phyloP scores from a whole-genome alignment of 306 rosid species.

The Quercus dentata region DNA sequence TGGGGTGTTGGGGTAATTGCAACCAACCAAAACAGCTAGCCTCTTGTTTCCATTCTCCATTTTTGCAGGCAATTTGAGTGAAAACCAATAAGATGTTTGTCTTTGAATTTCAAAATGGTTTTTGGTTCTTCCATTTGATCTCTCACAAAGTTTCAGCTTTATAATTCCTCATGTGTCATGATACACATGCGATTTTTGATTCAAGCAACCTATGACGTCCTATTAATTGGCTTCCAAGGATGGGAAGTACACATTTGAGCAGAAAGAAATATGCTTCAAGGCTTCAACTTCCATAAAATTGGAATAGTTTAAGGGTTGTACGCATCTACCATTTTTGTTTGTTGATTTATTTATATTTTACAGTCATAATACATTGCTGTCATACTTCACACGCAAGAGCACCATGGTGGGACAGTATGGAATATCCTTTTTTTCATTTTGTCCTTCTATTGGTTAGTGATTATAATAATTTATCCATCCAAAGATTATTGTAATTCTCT shows the following conservation, averaged over 20 bases:
- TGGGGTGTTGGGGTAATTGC: constrained; percentile 68
- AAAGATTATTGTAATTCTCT: no score
- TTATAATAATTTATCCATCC: no score
- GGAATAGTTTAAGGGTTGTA: no score
- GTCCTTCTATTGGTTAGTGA: no score
- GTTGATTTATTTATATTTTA: no score
- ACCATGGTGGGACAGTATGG: no score
- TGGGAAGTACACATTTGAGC: constrained; percentile 18
- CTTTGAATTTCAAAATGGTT: background rate
- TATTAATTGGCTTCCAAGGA: constrained; percentile 50
- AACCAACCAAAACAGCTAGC: constrained; percentile 81
- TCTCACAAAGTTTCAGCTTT: constrained; percentile 20
- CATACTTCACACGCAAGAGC: no score
- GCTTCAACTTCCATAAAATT: no score
- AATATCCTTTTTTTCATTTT: no score
- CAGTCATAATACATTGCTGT: no score
- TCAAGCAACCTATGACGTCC: constrained; percentile 30
- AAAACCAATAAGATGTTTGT: background rate
- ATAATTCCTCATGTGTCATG: constrained; percentile 11
- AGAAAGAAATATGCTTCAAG: no score
- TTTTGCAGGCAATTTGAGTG: background rate
- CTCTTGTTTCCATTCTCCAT: constrained; percentile 54
- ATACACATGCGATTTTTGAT: constrained; percentile 27
- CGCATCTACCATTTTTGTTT: no score
- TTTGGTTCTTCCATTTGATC: background rate